Conservation (phyloP, 768 basidiomycete genomes). For the Podaxis carcinomalis region DNA sequence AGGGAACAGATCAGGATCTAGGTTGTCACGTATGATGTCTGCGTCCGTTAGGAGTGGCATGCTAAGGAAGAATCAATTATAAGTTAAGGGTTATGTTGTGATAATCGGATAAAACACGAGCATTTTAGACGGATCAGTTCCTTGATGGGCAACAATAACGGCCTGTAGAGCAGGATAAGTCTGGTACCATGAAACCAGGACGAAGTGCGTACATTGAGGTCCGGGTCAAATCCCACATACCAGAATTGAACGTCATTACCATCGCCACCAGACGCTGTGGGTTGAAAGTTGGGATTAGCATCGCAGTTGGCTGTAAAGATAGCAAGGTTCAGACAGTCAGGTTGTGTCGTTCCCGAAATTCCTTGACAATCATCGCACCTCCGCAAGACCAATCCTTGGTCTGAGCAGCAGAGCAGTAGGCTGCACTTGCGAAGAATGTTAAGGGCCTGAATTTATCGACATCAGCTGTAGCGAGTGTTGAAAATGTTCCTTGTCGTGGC, state of each 20-base stretch:
- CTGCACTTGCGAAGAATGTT: conserved; percentile 44
- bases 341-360: conserved; percentile 34
- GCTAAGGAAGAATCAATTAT: conserved; percentile 20
- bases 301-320: conserved; percentile 34
- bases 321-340: conserved; percentile 23
- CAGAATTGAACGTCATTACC: conserved; percentile 39
- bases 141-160: conserved; percentile 34
- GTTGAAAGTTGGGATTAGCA: conserved; percentile 42
- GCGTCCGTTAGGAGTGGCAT: conserved; percentile 46
- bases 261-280: conserved; percentile 47
- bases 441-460: conserved; percentile 40
- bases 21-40: conserved; percentile 32
- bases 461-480: conserved; percentile 31
- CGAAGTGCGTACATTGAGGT: conserved; percentile 19
- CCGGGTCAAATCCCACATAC: conserved; percentile 39
- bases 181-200: not conserved
- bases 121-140: conserved; percentile 16
- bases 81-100: not conserved
- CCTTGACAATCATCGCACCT: conserved; percentile 13
- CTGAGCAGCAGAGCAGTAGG: conserved; percentile 37
- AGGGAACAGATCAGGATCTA: conserved; percentile 50
- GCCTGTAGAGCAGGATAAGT: conserved; percentile 16
- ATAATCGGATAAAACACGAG: not conserved
- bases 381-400: conserved; percentile 53
- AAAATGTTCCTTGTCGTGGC: conserved; percentile 21